Conservation (phyloP, 345 rosid species). For the Hibiscus mutabilis region DNA sequence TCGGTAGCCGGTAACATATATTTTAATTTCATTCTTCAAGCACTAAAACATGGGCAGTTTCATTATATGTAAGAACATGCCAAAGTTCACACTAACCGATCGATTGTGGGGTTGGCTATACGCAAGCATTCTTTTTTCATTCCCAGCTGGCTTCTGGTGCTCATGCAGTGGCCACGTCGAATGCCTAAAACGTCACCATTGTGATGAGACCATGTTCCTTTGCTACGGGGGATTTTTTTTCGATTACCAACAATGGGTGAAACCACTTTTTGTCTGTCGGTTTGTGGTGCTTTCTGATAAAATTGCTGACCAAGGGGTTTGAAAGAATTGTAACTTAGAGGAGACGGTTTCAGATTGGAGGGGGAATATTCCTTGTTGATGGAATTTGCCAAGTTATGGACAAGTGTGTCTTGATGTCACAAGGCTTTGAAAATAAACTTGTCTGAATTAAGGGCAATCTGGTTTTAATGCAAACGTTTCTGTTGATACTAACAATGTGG, state of each 20-base stretch:
- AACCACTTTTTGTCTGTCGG: constrained; percentile 11
- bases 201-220: background rate
- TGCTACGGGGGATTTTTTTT: background rate
- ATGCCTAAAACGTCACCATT: constrained; percentile 8
- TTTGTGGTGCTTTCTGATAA: constrained; percentile 5
- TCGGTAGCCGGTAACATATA: no score
- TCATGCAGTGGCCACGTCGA: constrained; percentile 15
- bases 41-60: constrained; percentile 1
- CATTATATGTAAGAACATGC: background rate
- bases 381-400: constrained; percentile 20
- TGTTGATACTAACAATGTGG: no score
- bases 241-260: constrained; percentile 14
- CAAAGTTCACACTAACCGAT: background rate
- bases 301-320: constrained; percentile 14
- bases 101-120: constrained; percentile 1
- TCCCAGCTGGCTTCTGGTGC: constrained; percentile 6
- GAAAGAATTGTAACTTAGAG: background rate
- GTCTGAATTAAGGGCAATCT: background rate
- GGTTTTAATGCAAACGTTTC: background rate
- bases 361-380: constrained; percentile 30
- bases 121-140: constrained; percentile 11
- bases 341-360: constrained; percentile 28
- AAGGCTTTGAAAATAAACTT: constrained; percentile 15
- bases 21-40: background rate
- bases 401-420: constrained; percentile 23